Evolutionary conservation across 148 eudicot genomes (phyloP), one percentile per base, ranked within the genome.

Genomic region (Gaultheria prostrata): DNA sequence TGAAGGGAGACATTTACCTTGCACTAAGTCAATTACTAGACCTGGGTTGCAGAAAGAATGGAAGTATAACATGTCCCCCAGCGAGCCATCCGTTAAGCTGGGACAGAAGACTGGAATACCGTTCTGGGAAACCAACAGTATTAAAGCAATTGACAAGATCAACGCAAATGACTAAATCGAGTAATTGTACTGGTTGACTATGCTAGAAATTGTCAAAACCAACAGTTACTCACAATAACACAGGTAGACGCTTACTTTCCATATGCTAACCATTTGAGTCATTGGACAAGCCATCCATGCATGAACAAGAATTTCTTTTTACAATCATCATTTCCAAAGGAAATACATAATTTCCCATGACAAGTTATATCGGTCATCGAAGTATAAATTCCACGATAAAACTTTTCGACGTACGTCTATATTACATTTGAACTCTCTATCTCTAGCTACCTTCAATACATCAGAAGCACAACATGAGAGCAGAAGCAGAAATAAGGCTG

Each of bases 1-100:
- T 8, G 28, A 30, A 49, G 24, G 10, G 12, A 7, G 69, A 50
- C 18, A 45, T n/a, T 50, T 83, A 94, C 99, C 99, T 92, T 91
- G 97, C 28, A 97, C 97, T 78, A 92, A 56, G 83, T 97, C 99
- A 54, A 94, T 72, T 45, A 97, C 88, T 69, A 97, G 85, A 81
- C 99, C 98, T 14, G 99, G 97, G 30, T 87, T 93, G 80, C 86
- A 89, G 79, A 89, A 89, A 49, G 95, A 93, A 86, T 97, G 99
- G 83, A 95, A 92, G 85, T 97, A 93, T 84, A 97, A 70, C 98
- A 94, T 94, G 87, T 94, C 99, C 46, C 99, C 99, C 13, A 97
- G 84, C 46, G 98, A 94, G 73, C 99, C 99, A 81, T 97, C 99
- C 39, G 99, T 97, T 86, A 97, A 84, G 74, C 95, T 91, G 17